Percentiles rank a stretch among this genome's conserved stretches.
Evolutionary conservation across 208 protist genomes (phyloP).

Genomic region (Leishmania guyanensis): DNA sequence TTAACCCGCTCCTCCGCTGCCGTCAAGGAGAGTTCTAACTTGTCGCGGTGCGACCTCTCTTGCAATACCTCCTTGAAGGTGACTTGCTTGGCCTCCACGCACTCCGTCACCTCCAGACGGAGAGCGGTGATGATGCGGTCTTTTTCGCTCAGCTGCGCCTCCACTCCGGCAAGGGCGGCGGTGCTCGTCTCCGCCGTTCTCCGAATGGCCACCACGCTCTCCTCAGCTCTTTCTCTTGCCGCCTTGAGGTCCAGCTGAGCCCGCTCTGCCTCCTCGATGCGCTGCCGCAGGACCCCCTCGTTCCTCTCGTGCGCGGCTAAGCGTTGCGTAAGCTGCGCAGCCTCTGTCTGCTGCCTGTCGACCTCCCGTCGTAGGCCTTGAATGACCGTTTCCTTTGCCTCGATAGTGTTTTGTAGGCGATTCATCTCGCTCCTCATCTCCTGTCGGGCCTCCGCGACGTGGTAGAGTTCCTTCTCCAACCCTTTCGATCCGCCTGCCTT

Average conservation of each 20-base stretch:
- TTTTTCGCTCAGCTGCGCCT: slow-evolving; percentile 22
- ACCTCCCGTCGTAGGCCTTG: slow-evolving; percentile 15
- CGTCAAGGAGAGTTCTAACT: slow-evolving; percentile 24
- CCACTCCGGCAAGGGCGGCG: slow-evolving; percentile 5
- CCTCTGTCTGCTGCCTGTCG: slow-evolving; percentile 37
- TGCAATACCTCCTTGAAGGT: slow-evolving; percentile 23
- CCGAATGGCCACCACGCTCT: slow-evolving; percentile 20
- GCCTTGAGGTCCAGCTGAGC: slow-evolving; percentile 24
- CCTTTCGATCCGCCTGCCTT: slow-evolving; percentile 47
- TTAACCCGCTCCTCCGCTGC: slow-evolving; percentile 32
- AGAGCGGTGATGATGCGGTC: slow-evolving; percentile 16
- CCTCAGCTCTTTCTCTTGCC: slow-evolving; percentile 20
- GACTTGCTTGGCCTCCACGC: slow-evolving; percentile 21
- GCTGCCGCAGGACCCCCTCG: slow-evolving; percentile 23
- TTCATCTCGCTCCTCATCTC: slow-evolving; percentile 36
- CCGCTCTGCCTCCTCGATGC: slow-evolving; percentile 32
- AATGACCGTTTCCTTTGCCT: slow-evolving; percentile 26
- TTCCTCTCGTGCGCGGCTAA: slow-evolving; percentile 17
- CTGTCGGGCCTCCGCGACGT: slow-evolving; percentile 34
- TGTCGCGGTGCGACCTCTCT: slow-evolving; percentile 27
- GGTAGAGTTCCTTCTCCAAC: slow-evolving; percentile 43
- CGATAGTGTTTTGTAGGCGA: slow-evolving; percentile 12
- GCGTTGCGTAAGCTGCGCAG: slow-evolving; percentile 30
- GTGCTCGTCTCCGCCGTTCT: slow-evolving; percentile 19
- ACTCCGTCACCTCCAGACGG: slow-evolving; percentile 24